Base-by-base conservation (phyloP, 176 grass and related monocot species). In the Phoenix dactylifera region DNA sequence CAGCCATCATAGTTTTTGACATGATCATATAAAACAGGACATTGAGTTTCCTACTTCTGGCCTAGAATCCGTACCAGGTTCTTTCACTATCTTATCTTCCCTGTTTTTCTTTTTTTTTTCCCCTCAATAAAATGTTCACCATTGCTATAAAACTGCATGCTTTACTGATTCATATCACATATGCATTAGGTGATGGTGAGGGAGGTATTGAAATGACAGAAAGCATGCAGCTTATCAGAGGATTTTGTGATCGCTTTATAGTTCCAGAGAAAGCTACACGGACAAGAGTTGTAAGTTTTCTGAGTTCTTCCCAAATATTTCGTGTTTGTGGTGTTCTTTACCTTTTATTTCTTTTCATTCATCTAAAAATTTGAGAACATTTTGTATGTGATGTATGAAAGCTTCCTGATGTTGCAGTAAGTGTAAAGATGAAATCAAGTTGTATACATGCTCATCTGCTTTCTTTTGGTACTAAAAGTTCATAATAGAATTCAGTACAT, bases 191-290 rank as follows among this genome's bases (percentile, higher is more conserved):
- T 49, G 92, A 97, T 54, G 87, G 92, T 0, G 92, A 97, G 72
- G 92, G 92, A 66, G 92, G 92, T 68, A 97, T 60, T 82, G 92
- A 97, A 65, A 97, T 97, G 92, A 97, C 92, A 57, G 92, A 80
- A 80, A 85, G 87, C 62, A 80, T 97, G 92, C 73, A 91, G 82
- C 81, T 97, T 15, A 97, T 91, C 14, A 85, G 84, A 76, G 92
- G 77, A 62, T 97, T 88, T 70, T 97, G 92, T 16, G 73, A 97
- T 63, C 72, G 69, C 32, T 71, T 97, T 32, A 72, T 97, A 66
- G 59, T 84, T 69, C 75, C 92, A 35, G 92, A 97, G 58, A 88
- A 97, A 77, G 15, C 52, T 57, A 85, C 74, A 50, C 74, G 79
- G 65, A 97, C 92, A 3, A 76, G 87, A 77, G 73, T 97, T 70